Evolutionary conservation across 495 filamentous ascomycete genomes (phyloP), one percentile per base, ranked within the genome.

Genomic region (Viridothelium virens): DNA sequence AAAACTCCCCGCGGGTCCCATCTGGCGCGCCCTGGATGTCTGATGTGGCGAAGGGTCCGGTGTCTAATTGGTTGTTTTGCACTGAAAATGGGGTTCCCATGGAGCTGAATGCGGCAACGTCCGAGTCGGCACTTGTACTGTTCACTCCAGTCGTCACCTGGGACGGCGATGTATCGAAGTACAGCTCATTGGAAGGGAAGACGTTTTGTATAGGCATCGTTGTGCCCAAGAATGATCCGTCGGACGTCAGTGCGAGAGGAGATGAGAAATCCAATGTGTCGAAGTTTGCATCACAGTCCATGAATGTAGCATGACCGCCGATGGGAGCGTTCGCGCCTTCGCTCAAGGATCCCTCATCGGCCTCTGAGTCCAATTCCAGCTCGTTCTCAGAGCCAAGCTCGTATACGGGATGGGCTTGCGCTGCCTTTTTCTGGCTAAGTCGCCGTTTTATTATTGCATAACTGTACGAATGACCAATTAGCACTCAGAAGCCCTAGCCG

Each of bases 161-260:
- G 48, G 48, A 53, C 48, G 18, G 11, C n/a, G 16, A 18, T 53
- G n/a, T 14, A 2, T 11, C n/a, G 1, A 53, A 18, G 48, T 14
- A 25, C 9, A 53, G 48, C 2, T 53, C 48, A 11, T 9, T 14
- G 0, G 48, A 18, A 5, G 48, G 18, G 16, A 53, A 53, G 11
- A n/a, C 48, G 16, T 53, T 53, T 18, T 9, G 18, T 5, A 53
- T 53, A n/a, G 48, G 48, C 48, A n/a, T 25, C n/a, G 2, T 53
- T 0, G 16, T 53, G n/a, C n/a, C 48, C 48, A 18, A 25, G n/a
- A 53, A n/a, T 53, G 48, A n/a, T n/a, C 5, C 48, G 48, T 53
- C 48, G 16, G 48, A n/a, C 48, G 48, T 53, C n/a, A 53, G n/a
- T 53, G n/a, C 5, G n/a, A 25, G 48, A 53, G 18, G 48, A 53